Base-by-base conservation (phyloP, 495 filamentous ascomycete genomes). In the Geopyxis carbonaria region DNA sequence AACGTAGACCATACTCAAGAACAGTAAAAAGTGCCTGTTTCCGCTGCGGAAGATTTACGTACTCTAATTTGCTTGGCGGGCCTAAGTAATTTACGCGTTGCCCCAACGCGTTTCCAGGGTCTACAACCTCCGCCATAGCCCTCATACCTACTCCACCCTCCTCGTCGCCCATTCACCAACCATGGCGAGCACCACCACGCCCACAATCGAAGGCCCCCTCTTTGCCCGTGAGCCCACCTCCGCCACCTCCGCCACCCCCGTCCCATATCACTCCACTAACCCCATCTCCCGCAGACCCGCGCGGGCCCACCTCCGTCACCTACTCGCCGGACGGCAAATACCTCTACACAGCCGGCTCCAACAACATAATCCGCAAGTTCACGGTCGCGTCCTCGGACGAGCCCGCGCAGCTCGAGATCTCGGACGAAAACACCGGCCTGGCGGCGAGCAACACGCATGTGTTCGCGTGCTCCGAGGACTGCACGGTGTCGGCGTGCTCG, bases 291-390 rank as follows among this genome's bases (percentile, higher is more conserved):
- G 15, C 45, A 80, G 77, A 81, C 58, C 70, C 73, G n/a, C 68
- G 71, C 10, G 77, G 77, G 13, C 65, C 67, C 31, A 80, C 77
- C 0, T 70, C 68, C 35, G 54, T 79, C 11, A 57, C 70, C 38
- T 80, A 81, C 55, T 78, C 76, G 5, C 76, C 77, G 2, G 65
- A 81, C 46, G 77, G 78, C 13, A 68, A 63, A 53, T 67, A 69
- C 36, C 59, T 82, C 9, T 67, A 95, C 44, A 97, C 89, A 9
- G 83, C 76, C 38, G 89, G 89, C 24, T 77, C 79, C 23, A 93
- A 95, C 59, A 81, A 86, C 50, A 76, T 78, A 13, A 80, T 92
- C 49, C 78, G 89, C 21, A 72, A 94, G 34, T 97, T 87, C 64
- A 78, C 76, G 34, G 85, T 83, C 11, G 85, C 80, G 28, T 81